phyloP scores from a whole-genome alignment of 495 filamentous ascomycete species.

The Aspergillus sparsus region DNA sequence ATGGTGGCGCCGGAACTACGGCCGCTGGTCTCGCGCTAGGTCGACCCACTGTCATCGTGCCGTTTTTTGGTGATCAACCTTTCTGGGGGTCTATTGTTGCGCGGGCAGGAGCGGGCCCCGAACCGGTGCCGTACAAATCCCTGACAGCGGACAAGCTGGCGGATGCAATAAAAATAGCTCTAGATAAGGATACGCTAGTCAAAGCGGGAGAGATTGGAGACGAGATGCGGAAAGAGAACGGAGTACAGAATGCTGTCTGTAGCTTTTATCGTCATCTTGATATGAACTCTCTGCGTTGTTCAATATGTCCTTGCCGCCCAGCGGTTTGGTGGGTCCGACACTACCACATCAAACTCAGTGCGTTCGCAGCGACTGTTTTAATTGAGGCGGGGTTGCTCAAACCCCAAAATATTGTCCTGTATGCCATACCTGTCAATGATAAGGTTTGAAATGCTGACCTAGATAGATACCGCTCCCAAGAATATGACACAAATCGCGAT shows the following conservation, averaged over 20 bases:
- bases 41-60: slow-evolving; percentile 71
- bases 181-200: slow-evolving; percentile 56
- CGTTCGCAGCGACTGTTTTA: slow-evolving; percentile 66
- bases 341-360: slow-evolving; percentile 62
- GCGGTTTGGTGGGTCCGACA: slow-evolving; percentile 72
- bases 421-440: slow-evolving; percentile 26
- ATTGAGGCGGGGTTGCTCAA: slow-evolving; percentile 61
- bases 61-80: slow-evolving; percentile 81
- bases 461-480: slow-evolving; percentile 60
- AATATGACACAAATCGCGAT: slow-evolving; percentile 72
- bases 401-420: slow-evolving; percentile 70
- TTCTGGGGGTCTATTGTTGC: slow-evolving; percentile 81
- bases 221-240: slow-evolving; percentile 62
- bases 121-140: slow-evolving; percentile 68
- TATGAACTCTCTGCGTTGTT: slow-evolving; percentile 60
- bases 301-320: slow-evolving; percentile 60
- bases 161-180: slow-evolving; percentile 56
- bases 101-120: slow-evolving; percentile 69
- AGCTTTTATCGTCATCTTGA: slow-evolving; percentile 71
- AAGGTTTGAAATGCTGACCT: background rate
- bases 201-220: slow-evolving; percentile 60
- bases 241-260: slow-evolving; percentile 60
- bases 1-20: slow-evolving; percentile 79
- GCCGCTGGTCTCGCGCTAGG: slow-evolving; percentile 69
- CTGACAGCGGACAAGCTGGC: slow-evolving; percentile 63